These are phyloP conservation scores for Pterulicium gracile DNA, from an alignment of 1,284 basidiomycete genomes.

Conservation along the genomic window DNA sequence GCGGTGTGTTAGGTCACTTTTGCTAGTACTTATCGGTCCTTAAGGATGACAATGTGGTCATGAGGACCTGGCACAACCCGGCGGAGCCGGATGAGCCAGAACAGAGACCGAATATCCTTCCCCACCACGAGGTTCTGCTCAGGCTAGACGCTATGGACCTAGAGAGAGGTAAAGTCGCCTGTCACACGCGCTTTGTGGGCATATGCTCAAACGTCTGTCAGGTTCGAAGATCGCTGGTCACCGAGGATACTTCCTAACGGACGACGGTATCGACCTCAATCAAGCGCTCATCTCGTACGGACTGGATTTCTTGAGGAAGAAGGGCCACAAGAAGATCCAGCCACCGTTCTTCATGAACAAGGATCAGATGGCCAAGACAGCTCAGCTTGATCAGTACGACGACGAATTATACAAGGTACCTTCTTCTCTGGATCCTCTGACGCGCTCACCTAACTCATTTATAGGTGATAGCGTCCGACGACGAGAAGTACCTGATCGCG, in stretches of 20 bases:
- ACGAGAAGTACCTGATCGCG: conserved; percentile 98
- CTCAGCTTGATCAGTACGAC: conserved; percentile 96
- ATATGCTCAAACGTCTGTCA: conserved; percentile 17
- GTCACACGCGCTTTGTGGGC: not conserved
- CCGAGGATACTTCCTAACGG: conserved; percentile 92
- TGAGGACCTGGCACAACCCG: conserved; percentile 83
- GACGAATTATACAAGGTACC: conserved; percentile 93
- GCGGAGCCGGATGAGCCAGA: conserved; percentile 51
- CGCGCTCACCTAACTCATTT: conserved; percentile 2
- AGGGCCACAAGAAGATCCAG: conserved; percentile 88
- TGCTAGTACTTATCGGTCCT: not conserved
- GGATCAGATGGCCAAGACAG: conserved; percentile 94
- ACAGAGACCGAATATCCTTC: conserved; percentile 66
- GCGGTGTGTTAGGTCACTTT: conserved; percentile 12
- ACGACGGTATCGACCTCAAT: conserved; percentile 95
- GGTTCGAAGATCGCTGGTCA: conserved; percentile 91
- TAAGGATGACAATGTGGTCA: conserved; percentile 80
- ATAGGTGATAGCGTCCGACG: conserved; percentile 79
- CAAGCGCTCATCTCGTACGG: conserved; percentile 95
- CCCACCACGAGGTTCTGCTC: conserved; percentile 94
- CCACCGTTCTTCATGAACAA: conserved; percentile 99
- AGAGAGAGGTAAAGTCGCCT: conserved; percentile 60
- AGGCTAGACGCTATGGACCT: conserved; percentile 93
- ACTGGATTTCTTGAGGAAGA: conserved; percentile 82
- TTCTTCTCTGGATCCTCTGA: not conserved